Evolutionary conservation across 805 yeast species (phyloP).

Genomic region (Blastobotrys peoriensis): DNA sequence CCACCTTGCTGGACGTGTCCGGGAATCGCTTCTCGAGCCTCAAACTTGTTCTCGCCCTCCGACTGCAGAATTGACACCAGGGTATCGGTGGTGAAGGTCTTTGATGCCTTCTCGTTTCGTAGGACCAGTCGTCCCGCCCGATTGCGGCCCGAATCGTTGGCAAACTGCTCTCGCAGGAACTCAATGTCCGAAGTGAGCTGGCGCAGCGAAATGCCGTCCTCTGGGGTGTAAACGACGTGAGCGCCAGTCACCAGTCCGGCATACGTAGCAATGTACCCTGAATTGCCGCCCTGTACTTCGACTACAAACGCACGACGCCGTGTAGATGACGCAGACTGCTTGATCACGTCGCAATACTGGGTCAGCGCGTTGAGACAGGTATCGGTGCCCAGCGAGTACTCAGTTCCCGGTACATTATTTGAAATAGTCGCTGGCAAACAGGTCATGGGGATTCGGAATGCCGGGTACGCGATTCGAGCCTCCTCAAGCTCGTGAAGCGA

Average conservation of each 20-base stretch:
- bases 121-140: conserved; percentile 82
- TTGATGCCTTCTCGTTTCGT: conserved; percentile 77
- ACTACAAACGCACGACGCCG: conserved; percentile 93
- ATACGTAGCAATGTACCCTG: conserved; percentile 87
- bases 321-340: conserved; percentile 91
- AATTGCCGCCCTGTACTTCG: conserved; percentile 97
- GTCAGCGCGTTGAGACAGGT: conserved; percentile 91
- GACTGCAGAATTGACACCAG: conserved; percentile 79
- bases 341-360: conserved; percentile 89
- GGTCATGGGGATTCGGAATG: conserved; percentile 90
- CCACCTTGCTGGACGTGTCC: conserved; percentile 99
- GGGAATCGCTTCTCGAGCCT: conserved; percentile 91
- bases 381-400: conserved; percentile 90
- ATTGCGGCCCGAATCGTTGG: conserved; percentile 67
- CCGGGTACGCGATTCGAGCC: conserved; percentile 75
- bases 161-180: conserved; percentile 60
- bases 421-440: conserved; percentile 94
- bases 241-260: conserved; percentile 88
- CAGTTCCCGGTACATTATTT: conserved; percentile 98
- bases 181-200: conserved; percentile 72
- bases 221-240: conserved; percentile 86
- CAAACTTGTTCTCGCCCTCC: conserved; percentile 71
- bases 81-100: conserved; percentile 73
- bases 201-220: conserved; percentile 61
- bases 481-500: conserved; percentile 75